Percentiles rank a stretch among this genome's conserved stretches.
Conservation (phyloP, 139 green algal genomes). For the Chlorella sp. region DNA sequence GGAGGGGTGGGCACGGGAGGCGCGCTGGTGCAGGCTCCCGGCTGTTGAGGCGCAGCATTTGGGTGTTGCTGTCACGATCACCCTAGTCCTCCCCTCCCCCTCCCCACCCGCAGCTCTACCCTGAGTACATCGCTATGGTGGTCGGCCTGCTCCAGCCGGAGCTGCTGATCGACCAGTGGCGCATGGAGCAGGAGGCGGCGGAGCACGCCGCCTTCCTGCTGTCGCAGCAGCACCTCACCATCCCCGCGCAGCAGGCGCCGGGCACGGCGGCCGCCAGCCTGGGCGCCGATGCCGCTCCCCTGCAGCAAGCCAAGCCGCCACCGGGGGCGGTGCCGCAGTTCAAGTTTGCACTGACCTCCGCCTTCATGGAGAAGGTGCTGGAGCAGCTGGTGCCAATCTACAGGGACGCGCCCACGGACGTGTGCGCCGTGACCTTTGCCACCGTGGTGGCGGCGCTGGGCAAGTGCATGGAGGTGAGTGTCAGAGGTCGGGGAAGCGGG, state of each 20-base stretch:
- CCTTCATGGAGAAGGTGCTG: constrained; percentile 44
- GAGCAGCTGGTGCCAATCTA: constrained; percentile 57
- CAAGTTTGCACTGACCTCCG: constrained; percentile 39
- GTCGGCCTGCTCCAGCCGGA: constrained; percentile 39
- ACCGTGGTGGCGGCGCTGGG: constrained; percentile 57
- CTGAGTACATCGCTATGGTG: constrained; percentile 45
- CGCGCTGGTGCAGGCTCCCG: too few species aligned
- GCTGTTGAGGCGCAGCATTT: background rate
- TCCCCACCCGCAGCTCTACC: constrained; percentile 50
- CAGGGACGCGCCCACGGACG: constrained; percentile 53
- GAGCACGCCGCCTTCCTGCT: background rate
- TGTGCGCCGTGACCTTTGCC: constrained; percentile 62
- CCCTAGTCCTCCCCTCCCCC: background rate
- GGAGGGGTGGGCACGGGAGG: too few species aligned
- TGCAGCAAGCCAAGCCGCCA: constrained; percentile 17
- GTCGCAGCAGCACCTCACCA: constrained; percentile 4
- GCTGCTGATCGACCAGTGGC: constrained; percentile 38
- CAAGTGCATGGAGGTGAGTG: constrained; percentile 68
- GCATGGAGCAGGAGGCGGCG: constrained; percentile 26
- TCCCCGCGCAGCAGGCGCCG: background rate
- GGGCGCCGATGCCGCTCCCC: background rate
- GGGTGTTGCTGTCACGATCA: background rate
- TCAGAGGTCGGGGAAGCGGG: too few species aligned
- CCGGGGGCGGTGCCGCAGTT: constrained; percentile 4
- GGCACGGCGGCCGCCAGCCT: background rate